These are phyloP conservation scores for Lanmaoa rubissima DNA, from an alignment of 768 basidiomycete species.

Conservation along the genomic window DNA sequence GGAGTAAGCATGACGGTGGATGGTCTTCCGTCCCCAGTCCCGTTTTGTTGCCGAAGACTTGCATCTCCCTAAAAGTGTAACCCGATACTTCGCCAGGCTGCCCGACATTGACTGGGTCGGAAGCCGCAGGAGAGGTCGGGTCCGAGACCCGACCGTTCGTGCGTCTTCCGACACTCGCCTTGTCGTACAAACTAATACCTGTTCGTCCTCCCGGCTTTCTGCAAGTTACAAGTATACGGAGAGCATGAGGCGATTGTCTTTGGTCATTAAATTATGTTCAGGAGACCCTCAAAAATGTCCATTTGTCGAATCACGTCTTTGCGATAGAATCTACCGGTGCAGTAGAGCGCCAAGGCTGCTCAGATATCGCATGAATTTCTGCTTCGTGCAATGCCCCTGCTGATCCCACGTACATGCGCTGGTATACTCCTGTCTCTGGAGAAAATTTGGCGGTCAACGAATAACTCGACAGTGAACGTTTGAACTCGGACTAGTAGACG, in stretches of 20 bases:
- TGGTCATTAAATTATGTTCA: background rate
- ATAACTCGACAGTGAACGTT: too few relatives aligned
- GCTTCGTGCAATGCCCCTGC: background rate
- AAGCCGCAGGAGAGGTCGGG: too few relatives aligned
- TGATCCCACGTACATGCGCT: too few relatives aligned
- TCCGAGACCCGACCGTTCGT: too few relatives aligned
- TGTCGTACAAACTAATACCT: too few relatives aligned
- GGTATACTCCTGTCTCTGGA: background rate
- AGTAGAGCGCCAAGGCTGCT: background rate
- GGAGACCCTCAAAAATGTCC: background rate
- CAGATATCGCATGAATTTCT: background rate
- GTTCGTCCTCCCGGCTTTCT: too few relatives aligned
- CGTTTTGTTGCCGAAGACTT: background rate
- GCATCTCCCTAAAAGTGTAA: background rate
- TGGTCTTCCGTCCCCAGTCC: background rate
- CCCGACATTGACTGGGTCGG: too few relatives aligned
- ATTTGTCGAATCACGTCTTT: background rate
- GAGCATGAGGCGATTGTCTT: too few relatives aligned
- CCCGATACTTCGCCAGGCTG: background rate
- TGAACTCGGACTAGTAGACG: background rate
- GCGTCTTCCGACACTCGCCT: too few relatives aligned
- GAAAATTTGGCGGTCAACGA: too few relatives aligned
- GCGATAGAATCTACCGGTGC: background rate
- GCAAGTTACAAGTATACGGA: too few relatives aligned
- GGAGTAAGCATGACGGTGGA: background rate